These are phyloP conservation scores for Trametes coccinea DNA, from an alignment of 768 basidiomycete genomes.

Conservation along the genomic window DNA sequence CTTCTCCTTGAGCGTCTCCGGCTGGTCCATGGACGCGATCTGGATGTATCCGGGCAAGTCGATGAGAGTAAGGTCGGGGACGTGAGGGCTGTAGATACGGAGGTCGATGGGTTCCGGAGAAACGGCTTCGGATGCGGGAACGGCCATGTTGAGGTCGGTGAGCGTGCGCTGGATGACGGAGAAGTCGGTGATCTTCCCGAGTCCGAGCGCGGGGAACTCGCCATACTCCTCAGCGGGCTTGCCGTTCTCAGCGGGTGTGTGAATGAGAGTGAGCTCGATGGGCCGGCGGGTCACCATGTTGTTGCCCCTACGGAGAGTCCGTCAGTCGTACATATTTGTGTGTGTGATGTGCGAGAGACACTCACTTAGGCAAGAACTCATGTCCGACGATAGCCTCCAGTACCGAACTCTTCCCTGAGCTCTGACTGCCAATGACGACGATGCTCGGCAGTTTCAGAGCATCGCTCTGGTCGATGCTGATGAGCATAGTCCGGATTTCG, in stretches of 20 bases:
- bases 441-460: conserved; percentile 94
- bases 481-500: conserved; percentile 91
- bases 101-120: conserved; percentile 96
- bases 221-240: conserved; percentile 76
- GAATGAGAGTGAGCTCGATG: conserved; percentile 95
- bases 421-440: conserved; percentile 97
- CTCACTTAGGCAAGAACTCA: conserved; percentile 97
- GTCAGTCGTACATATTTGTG: conserved; percentile 4
- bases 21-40: conserved; percentile 92
- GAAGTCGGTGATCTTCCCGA: conserved; percentile 91
- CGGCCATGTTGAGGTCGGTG: conserved; percentile 92
- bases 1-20: conserved; percentile 91
- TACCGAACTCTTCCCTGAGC: conserved; percentile 97
- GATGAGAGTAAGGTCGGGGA: conserved; percentile 96
- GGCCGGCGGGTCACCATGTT: conserved; percentile 99
- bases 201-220: conserved; percentile 88
- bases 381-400: conserved; percentile 97
- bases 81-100: conserved; percentile 92
- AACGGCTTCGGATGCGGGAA: conserved; percentile 86
- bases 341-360: conserved; percentile 17
- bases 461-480: conserved; percentile 95
- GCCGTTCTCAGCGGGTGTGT: conserved; percentile 70
- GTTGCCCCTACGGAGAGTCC: conserved; percentile 65
- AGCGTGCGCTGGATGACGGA: conserved; percentile 88
- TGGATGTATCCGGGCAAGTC: conserved; percentile 98